Percentiles rank a stretch among this genome's conserved stretches.
These are phyloP conservation scores for Juncus effusus DNA, from an alignment of 176 grass and related monocot species.

Conservation along the genomic window DNA sequence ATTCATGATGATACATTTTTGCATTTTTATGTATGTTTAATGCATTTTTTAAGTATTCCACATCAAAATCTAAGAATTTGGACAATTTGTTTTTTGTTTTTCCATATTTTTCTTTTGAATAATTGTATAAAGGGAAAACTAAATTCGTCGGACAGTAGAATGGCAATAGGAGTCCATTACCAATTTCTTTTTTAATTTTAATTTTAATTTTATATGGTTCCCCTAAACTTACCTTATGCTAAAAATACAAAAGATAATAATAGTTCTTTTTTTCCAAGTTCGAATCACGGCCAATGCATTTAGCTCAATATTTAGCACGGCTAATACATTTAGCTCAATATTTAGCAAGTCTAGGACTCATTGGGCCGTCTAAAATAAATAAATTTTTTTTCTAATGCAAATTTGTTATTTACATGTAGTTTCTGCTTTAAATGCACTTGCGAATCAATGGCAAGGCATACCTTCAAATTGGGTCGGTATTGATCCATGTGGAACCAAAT, in stretches of 20 bases:
- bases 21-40: neutral
- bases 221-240: too few relatives aligned
- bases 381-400: too few relatives aligned
- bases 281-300: too few relatives aligned
- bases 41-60: neutral
- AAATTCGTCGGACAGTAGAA: neutral
- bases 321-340: too few relatives aligned
- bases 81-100: conserved; percentile 3
- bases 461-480: conserved; percentile 69
- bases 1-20: conserved; percentile 6
- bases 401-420: conserved; percentile 30
- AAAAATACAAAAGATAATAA: too few relatives aligned
- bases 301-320: too few relatives aligned
- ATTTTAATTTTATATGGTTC: too few relatives aligned
- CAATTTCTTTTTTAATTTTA: too few relatives aligned
- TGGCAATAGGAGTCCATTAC: neutral
- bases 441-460: conserved; percentile 30
- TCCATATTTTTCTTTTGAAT: neutral
- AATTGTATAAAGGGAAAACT: too few relatives aligned
- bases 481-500: conserved; percentile 65
- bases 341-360: too few relatives aligned
- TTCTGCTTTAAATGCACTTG: conserved; percentile 37
- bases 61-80: neutral
- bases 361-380: too few relatives aligned
- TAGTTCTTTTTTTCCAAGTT: too few relatives aligned